Percentiles rank a stretch among this genome's conserved stretches.
Evolutionary conservation across 148 eudicot species (phyloP).

Genomic region (Vaccinium myrtillus): DNA sequence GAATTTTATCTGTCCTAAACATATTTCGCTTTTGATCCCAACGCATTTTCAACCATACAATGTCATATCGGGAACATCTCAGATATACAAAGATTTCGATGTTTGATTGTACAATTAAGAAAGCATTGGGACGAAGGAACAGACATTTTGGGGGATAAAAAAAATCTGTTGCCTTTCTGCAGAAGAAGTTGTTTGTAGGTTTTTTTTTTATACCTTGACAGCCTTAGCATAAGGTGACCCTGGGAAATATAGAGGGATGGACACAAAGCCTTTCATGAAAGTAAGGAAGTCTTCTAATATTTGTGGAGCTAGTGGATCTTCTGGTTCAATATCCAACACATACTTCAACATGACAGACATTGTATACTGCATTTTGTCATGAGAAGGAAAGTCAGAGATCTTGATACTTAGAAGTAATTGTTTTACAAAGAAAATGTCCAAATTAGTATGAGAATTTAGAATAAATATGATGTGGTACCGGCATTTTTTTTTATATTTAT

Average conservation of each 20-base stretch:
- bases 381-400: not conserved
- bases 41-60: not conserved
- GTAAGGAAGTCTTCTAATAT: conserved; percentile 43
- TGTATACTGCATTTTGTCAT: conserved; percentile 19
- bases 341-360: conserved; percentile 22
- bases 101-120: not conserved
- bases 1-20: not conserved
- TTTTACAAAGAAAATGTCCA: not conserved
- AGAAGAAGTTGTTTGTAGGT: not conserved
- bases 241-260: conserved; percentile 43
- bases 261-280: conserved; percentile 63
- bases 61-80: not conserved
- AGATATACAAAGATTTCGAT: no score
- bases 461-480: not conserved
- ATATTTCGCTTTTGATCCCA: not conserved
- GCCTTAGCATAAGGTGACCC: conserved; percentile 52
- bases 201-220: conserved; percentile 37
- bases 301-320: conserved; percentile 23
- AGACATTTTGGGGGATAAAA: no score
- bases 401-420: not conserved
- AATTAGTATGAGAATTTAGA: not conserved
- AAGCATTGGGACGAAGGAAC: not conserved
- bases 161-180: no score
- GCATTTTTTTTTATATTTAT: not conserved
- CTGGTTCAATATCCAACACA: conserved; percentile 24